These are phyloP conservation scores for Diaporthe ampelina DNA, from an alignment of 2,329 filamentous ascomycete species.

Conservation along the genomic window DNA sequence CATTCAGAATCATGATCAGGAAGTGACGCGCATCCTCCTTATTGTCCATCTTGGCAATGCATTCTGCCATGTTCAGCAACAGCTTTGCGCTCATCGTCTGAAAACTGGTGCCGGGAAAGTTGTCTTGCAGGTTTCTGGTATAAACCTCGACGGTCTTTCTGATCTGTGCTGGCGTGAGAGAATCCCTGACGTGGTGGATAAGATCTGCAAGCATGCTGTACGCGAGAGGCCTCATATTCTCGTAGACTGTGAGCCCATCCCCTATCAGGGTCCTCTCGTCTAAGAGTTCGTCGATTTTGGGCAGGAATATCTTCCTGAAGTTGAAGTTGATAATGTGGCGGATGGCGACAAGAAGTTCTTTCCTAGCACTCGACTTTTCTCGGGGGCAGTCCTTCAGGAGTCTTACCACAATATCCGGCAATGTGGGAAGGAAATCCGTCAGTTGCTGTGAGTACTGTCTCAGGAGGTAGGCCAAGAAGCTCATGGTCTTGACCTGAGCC, in stretches of 20 bases:
- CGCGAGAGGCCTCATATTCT: constrained; percentile 93
- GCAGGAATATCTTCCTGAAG: constrained; percentile 93
- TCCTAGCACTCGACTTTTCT: constrained; percentile 93
- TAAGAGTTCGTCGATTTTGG: constrained; percentile 93
- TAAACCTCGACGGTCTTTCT: constrained; percentile 97
- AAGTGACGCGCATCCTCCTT: constrained; percentile 96
- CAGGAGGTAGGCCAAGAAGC: constrained; percentile 93
- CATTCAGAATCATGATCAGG: constrained; percentile 96
- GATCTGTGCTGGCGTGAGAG: constrained; percentile 91
- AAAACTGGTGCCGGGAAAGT: constrained; percentile 97
- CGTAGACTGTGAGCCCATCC: constrained; percentile 95
- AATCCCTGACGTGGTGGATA: constrained; percentile 95
- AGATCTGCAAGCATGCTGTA: constrained; percentile 99
- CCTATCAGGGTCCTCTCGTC: constrained; percentile 96
- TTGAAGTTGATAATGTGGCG: constrained; percentile 99
- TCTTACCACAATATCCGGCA: constrained; percentile 92
- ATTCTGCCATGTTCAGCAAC: constrained; percentile 97
- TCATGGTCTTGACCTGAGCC: constrained; percentile 99
- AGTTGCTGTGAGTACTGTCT: constrained; percentile 89
- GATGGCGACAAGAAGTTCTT: constrained; percentile 95
- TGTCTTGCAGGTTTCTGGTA: constrained; percentile 94
- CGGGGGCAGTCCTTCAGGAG: constrained; percentile 93
- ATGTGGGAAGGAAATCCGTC: constrained; percentile 85
- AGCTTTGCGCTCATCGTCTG: constrained; percentile 99
- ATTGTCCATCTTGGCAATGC: constrained; percentile 92